Evolutionary conservation across 805 yeast genomes (phyloP).

Genomic region (Ogataea glucozyma): DNA sequence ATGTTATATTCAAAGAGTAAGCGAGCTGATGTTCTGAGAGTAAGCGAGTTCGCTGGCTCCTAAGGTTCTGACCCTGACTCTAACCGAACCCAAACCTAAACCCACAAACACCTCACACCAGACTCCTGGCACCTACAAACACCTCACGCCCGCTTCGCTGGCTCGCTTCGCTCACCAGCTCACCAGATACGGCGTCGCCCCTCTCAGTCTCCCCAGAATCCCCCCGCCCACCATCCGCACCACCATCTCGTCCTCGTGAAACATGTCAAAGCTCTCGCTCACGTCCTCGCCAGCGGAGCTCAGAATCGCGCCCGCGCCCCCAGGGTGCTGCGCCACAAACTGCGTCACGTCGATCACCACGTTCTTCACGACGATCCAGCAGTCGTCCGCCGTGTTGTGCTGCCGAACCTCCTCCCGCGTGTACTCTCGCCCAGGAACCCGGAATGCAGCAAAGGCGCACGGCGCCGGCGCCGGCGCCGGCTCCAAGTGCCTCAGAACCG

Average conservation of each 20-base stretch:
- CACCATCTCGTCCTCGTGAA: slow-evolving; percentile 58
- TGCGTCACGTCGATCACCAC: slow-evolving; percentile 50
- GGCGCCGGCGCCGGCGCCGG: slow-evolving; percentile 9
- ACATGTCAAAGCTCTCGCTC: slow-evolving; percentile 55
- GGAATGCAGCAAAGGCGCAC: slow-evolving; percentile 24
- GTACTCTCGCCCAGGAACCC: slow-evolving; percentile 50
- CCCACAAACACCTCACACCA: too few species aligned
- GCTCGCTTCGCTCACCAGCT: neutral
- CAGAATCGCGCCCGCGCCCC: slow-evolving; percentile 72
- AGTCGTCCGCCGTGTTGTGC: slow-evolving; percentile 47
- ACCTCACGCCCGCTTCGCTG: too few species aligned
- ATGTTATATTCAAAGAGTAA: too few species aligned
- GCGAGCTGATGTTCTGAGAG: too few species aligned
- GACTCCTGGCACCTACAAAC: too few species aligned
- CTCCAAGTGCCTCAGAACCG: slow-evolving; percentile 12
- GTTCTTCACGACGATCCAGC: slow-evolving; percentile 57
- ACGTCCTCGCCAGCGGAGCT: slow-evolving; percentile 77
- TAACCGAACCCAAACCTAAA: too few species aligned
- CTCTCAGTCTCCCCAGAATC: slow-evolving; percentile 54
- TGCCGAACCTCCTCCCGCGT: slow-evolving; percentile 47
- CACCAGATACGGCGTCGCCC: slow-evolving; percentile 44
- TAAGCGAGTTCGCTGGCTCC: too few species aligned
- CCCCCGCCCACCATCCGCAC: slow-evolving; percentile 47
- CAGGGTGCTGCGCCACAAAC: slow-evolving; percentile 56
- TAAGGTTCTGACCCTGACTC: too few species aligned